phyloP scores from a whole-genome alignment of 2,329 filamentous ascomycete genomes.

The Trichoderma sp. region DNA sequence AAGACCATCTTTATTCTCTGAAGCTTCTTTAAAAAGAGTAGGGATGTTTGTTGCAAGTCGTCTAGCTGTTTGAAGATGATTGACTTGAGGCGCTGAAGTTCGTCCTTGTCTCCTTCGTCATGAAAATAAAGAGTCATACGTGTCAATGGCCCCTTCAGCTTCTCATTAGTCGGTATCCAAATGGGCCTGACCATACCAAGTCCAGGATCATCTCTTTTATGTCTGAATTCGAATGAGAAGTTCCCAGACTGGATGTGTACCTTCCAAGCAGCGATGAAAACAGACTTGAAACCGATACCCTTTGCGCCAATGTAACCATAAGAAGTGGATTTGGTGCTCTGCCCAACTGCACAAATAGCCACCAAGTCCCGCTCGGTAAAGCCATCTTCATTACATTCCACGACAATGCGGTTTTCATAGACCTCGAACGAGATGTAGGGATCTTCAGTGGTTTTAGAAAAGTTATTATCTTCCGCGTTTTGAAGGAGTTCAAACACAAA shows the following conservation, averaged over 20 bases:
- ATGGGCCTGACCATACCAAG: not conserved
- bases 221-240: constrained; percentile 47
- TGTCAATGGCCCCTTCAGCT: not conserved
- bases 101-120: not conserved
- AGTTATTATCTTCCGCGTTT: constrained; percentile 56
- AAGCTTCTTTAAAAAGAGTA: not conserved
- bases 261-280: constrained; percentile 49
- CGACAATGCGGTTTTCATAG: constrained; percentile 39
- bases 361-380: constrained; percentile 45
- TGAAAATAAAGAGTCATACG: not conserved
- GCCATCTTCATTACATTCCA: constrained; percentile 55
- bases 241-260: constrained; percentile 48
- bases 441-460: constrained; percentile 30
- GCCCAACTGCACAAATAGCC: constrained; percentile 49
- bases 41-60: not conserved
- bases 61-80: not conserved
- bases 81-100: not conserved
- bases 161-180: not conserved
- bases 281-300: constrained; percentile 55
- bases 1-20: not conserved
- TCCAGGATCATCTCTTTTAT: not conserved
- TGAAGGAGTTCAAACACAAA: constrained; percentile 58
- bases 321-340: constrained; percentile 47
- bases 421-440: constrained; percentile 43
- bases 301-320: constrained; percentile 53